phyloP scores from a whole-genome alignment of 176 grass and related monocot species.

The Echinochloa phyllopogon region DNA sequence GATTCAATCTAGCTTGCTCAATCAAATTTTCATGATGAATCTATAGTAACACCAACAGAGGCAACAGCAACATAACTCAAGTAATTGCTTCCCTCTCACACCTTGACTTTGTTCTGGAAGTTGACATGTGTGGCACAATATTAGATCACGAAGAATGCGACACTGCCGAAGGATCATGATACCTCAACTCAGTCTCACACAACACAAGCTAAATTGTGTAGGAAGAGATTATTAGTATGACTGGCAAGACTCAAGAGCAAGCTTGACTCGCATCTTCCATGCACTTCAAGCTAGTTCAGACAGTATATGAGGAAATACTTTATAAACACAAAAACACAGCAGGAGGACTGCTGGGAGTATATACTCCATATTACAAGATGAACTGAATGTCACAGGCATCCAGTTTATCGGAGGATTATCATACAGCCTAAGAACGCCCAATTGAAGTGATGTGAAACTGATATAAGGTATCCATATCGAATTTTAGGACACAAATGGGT shows the following conservation, averaged over 20 bases:
- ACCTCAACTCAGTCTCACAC: not conserved
- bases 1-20: slow-evolving; percentile 22
- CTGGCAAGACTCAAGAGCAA: not conserved
- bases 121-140: slow-evolving; percentile 7
- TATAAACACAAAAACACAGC: not conserved
- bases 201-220: slow-evolving; percentile 17
- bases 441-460: not conserved
- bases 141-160: not conserved
- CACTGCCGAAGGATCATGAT: slow-evolving; percentile 18
- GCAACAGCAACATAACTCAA: not conserved
- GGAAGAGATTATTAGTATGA: not conserved
- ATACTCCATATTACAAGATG: not conserved
- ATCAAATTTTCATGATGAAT: not conserved
- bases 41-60: not conserved
- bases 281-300: not conserved
- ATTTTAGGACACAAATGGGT: not conserved
- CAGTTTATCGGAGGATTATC: not conserved
- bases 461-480: not conserved
- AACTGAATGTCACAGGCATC: not conserved
- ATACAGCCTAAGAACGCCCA: not conserved
- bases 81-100: not conserved
- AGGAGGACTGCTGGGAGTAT: not conserved
- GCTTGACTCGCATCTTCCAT: not conserved
- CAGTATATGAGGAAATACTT: not conserved
- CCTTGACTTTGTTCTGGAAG: slow-evolving; percentile 3